Conservation (phyloP, 2,329 filamentous ascomycete genomes). For the Aspergillus pseudonomiae region DNA sequence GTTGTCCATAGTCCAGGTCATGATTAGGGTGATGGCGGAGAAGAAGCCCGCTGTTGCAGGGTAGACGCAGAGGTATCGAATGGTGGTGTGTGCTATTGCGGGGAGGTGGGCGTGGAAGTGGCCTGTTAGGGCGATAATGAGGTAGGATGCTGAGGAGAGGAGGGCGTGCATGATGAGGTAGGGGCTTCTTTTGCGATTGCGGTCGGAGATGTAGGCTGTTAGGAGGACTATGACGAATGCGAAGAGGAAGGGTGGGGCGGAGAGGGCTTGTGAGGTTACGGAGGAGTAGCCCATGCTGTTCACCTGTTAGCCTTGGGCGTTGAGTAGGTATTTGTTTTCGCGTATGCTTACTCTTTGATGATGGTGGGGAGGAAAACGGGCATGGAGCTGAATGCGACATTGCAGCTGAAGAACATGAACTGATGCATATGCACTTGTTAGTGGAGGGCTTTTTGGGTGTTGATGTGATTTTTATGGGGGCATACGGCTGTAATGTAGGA, state of each 20-base stretch:
- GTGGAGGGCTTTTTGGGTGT: too few species aligned
- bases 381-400: slow-evolving; percentile 84
- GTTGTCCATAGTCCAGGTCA: slow-evolving; percentile 90
- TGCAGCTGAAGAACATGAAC: slow-evolving; percentile 83
- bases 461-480: slow-evolving; percentile 6
- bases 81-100: slow-evolving; percentile 36
- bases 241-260: slow-evolving; percentile 78
- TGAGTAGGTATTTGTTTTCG: neutral
- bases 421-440: slow-evolving; percentile 15
- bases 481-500: slow-evolving; percentile 71
- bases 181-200: slow-evolving; percentile 61
- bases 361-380: slow-evolving; percentile 87
- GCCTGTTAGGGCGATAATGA: slow-evolving; percentile 61
- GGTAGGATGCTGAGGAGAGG: slow-evolving; percentile 66
- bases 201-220: slow-evolving; percentile 74
- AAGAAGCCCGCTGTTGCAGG: slow-evolving; percentile 82
- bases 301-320: neutral
- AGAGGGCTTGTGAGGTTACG: slow-evolving; percentile 72
- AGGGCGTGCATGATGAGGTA: slow-evolving; percentile 72
- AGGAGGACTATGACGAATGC: slow-evolving; percentile 72
- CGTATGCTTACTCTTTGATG: slow-evolving; percentile 56
- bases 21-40: slow-evolving; percentile 78
- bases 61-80: slow-evolving; percentile 74
- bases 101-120: slow-evolving; percentile 45
- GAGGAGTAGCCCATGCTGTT: slow-evolving; percentile 69